Percentiles rank a stretch among this genome's conserved stretches.
These are phyloP conservation scores for Asterophora parasitica DNA, from an alignment of 768 basidiomycete genomes.

Conservation along the genomic window DNA sequence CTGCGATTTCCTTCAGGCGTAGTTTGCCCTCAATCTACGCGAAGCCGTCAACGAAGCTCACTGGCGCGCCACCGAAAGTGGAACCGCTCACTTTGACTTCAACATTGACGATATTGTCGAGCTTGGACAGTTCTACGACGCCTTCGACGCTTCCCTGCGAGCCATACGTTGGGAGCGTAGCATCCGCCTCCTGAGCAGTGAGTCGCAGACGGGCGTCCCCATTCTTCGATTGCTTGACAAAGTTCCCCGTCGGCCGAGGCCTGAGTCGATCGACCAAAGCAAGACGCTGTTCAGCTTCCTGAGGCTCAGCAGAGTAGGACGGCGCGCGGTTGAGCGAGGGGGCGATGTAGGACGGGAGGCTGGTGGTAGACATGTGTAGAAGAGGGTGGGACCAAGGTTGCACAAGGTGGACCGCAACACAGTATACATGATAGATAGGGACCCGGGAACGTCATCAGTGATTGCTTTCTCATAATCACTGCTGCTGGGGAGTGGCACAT, in stretches of 20 bases:
- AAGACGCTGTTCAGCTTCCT: constrained; percentile 47
- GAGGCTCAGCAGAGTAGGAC: constrained; percentile 53
- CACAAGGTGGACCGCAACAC: not conserved
- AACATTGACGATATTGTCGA: constrained; percentile 51
- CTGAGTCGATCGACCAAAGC: constrained; percentile 38
- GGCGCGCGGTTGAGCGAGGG: constrained; percentile 34
- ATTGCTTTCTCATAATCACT: constrained; percentile 4
- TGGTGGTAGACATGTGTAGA: constrained; percentile 46
- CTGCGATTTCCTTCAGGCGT: constrained; percentile 57
- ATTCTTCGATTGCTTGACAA: constrained; percentile 55
- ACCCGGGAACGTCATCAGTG: not conserved
- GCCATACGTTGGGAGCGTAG: constrained; percentile 54
- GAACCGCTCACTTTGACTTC: constrained; percentile 51
- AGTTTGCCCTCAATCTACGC: constrained; percentile 63
- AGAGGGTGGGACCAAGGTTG: not conserved
- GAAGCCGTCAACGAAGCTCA: not conserved
- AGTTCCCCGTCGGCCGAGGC: constrained; percentile 40
- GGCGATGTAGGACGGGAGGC: constrained; percentile 45
- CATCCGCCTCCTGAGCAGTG: constrained; percentile 45
- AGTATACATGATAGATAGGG: constrained; percentile 5
- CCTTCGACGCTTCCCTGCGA: constrained; percentile 49
- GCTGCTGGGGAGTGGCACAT: constrained; percentile 8
- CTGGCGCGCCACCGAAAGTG: not conserved
- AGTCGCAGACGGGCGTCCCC: constrained; percentile 50
- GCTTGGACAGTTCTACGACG: constrained; percentile 47